Evolutionary conservation across 2,329 filamentous ascomycete species (phyloP).

Genomic region (Xylariaceae sp.): DNA sequence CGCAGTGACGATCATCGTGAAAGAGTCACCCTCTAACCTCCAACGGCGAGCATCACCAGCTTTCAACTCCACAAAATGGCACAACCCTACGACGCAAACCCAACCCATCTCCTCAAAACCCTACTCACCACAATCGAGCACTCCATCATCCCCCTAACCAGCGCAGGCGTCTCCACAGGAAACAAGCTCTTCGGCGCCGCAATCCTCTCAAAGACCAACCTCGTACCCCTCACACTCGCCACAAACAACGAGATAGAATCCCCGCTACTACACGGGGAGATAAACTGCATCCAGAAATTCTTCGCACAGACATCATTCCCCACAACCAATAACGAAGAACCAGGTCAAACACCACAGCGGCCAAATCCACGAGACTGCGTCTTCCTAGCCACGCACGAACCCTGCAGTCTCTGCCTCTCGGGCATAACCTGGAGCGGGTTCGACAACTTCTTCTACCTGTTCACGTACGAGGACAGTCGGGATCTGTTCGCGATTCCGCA

Average conservation of each 20-base stretch:
- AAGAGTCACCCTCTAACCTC: too few species aligned
- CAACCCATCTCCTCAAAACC: conserved; percentile 34
- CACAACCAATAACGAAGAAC: background rate
- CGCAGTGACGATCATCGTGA: too few species aligned
- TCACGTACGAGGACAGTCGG: conserved; percentile 56
- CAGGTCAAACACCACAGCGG: conserved; percentile 20
- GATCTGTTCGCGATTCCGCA: conserved; percentile 54
- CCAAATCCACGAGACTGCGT: conserved; percentile 46
- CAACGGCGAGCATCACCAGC: too few species aligned
- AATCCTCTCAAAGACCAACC: conserved; percentile 41
- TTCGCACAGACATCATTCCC: conserved; percentile 38
- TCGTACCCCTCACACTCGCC: conserved; percentile 44
- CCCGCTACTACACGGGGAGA: conserved; percentile 55
- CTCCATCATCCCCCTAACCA: conserved; percentile 49
- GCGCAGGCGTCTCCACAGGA: conserved; percentile 45
- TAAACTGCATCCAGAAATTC: conserved; percentile 58
- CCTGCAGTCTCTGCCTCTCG: conserved; percentile 54
- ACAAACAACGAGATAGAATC: conserved; percentile 55
- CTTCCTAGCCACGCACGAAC: conserved; percentile 57
- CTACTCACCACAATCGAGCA: conserved; percentile 42
- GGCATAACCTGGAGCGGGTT: conserved; percentile 58
- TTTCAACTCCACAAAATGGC: background rate
- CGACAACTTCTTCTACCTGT: conserved; percentile 53
- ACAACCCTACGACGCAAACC: conserved; percentile 20
- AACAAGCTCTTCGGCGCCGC: conserved; percentile 56